Evolutionary conservation across 2,329 filamentous ascomycete genomes (phyloP).

Genomic region (Polytolypa hystricis): DNA sequence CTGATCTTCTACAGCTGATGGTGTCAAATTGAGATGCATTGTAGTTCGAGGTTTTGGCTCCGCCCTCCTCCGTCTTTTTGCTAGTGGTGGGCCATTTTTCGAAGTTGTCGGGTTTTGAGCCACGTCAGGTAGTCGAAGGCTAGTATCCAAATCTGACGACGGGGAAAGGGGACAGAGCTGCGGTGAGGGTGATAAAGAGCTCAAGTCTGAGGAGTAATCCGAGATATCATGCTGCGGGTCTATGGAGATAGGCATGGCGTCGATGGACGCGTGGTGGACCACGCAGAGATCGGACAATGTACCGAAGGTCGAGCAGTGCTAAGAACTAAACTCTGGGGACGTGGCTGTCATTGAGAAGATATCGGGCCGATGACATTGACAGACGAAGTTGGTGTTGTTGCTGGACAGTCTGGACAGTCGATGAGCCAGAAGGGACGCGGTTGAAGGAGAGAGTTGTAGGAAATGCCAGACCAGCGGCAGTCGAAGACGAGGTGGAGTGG

Average conservation of each 20-base stretch:
- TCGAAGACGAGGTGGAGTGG: not conserved
- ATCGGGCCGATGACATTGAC: not conserved
- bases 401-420: not conserved
- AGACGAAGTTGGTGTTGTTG: not conserved
- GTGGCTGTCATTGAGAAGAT: not conserved
- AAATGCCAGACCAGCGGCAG: not conserved
- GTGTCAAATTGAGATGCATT: conserved; percentile 64
- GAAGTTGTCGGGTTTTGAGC: conserved; percentile 21
- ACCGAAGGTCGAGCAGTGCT: too few species aligned
- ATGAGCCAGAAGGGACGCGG: not conserved
- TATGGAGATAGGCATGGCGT: conserved; percentile 2
- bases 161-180: conserved; percentile 33
- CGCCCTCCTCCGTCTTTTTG: conserved; percentile 63
- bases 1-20: conserved; percentile 34
- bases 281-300: not conserved
- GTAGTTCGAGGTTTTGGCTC: conserved; percentile 62
- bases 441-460: not conserved
- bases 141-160: conserved; percentile 29
- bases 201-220: conserved; percentile 31
- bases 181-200: conserved; percentile 31
- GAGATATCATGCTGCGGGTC: conserved; percentile 11
- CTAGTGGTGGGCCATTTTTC: conserved; percentile 56
- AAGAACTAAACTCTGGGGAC: conserved; percentile 1
- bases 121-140: conserved; percentile 18
- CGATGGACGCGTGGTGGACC: conserved; percentile 1